Evolutionary conservation across 176 grass and related monocot genomes (phyloP).

Genomic region (Carex scoparia): DNA sequence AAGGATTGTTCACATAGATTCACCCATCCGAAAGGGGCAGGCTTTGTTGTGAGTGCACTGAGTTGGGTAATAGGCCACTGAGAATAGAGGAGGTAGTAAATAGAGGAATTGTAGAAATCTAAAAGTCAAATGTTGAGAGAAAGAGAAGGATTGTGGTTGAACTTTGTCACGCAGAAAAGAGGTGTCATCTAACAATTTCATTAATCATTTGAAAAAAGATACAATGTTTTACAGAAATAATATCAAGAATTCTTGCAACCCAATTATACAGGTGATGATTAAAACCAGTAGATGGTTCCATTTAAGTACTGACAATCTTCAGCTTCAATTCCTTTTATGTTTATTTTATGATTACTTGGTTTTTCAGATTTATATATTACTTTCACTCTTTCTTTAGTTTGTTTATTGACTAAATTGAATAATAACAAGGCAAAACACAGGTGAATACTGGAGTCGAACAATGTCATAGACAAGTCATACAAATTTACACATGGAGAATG

Average conservation of each 20-base stretch:
- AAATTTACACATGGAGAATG: background rate
- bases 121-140: no score
- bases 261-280: background rate
- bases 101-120: no score
- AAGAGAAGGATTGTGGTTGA: no score
- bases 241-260: background rate
- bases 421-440: slow-evolving; percentile 19
- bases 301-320: background rate
- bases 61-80: no score
- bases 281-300: background rate
- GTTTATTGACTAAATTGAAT: background rate
- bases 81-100: no score
- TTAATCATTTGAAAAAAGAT: background rate
- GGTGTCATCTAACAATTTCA: background rate
- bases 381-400: background rate
- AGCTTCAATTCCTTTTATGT: background rate
- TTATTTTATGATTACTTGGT: background rate
- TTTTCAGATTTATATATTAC: background rate
- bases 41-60: no score
- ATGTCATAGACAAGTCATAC: background rate
- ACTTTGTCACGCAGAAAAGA: background rate
- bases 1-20: no score
- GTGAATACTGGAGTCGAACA: background rate
- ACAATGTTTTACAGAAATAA: background rate
- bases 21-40: no score